A percentile compares a stretch with the other conserved stretches of the same genome.
Evolutionary conservation across 169 alveolate species (phyloP).

Genomic region (Plasmodium inui): DNA sequence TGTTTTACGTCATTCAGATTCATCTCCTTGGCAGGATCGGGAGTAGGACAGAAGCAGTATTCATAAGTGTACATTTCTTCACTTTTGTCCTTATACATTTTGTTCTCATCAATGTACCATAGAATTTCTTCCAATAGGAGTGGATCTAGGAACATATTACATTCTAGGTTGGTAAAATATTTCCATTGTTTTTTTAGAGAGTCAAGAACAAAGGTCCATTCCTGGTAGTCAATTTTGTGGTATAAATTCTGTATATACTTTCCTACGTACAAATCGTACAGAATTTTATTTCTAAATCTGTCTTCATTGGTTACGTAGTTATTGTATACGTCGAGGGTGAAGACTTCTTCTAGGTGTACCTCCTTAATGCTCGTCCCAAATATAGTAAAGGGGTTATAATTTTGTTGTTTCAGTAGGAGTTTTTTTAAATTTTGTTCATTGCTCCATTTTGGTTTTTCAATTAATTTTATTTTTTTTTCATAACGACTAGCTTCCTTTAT

Average conservation of each 20-base stretch:
- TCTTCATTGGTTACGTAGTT: slow-evolving; percentile 68
- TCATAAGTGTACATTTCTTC: slow-evolving; percentile 45
- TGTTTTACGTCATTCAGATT: slow-evolving; percentile 43
- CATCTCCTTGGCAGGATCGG: slow-evolving; percentile 53
- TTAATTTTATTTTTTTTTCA: slow-evolving; percentile 68
- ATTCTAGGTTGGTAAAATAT: slow-evolving; percentile 52
- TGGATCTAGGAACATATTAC: slow-evolving; percentile 67
- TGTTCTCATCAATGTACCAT: slow-evolving; percentile 71
- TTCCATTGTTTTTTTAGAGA: slow-evolving; percentile 57
- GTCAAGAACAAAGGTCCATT: slow-evolving; percentile 39
- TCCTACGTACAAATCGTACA: slow-evolving; percentile 49
- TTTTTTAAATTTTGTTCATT: slow-evolving; percentile 31
- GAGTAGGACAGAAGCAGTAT: slow-evolving; percentile 70
- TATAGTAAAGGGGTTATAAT: slow-evolving; percentile 67
- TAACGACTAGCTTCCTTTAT: not conserved
- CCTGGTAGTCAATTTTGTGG: slow-evolving; percentile 14
- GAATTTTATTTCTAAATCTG: slow-evolving; percentile 40
- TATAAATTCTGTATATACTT: slow-evolving; percentile 61
- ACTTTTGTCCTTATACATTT: slow-evolving; percentile 72
- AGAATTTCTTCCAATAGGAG: slow-evolving; percentile 61
- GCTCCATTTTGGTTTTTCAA: slow-evolving; percentile 52
- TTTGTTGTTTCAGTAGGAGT: slow-evolving; percentile 41
- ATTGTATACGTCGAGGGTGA: slow-evolving; percentile 59
- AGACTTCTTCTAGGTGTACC: slow-evolving; percentile 63
- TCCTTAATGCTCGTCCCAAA: slow-evolving; percentile 66